These are phyloP conservation scores for Colletotrichum orbiculare DNA, from an alignment of 2,329 filamentous ascomycete species.

Conservation along the genomic window DNA sequence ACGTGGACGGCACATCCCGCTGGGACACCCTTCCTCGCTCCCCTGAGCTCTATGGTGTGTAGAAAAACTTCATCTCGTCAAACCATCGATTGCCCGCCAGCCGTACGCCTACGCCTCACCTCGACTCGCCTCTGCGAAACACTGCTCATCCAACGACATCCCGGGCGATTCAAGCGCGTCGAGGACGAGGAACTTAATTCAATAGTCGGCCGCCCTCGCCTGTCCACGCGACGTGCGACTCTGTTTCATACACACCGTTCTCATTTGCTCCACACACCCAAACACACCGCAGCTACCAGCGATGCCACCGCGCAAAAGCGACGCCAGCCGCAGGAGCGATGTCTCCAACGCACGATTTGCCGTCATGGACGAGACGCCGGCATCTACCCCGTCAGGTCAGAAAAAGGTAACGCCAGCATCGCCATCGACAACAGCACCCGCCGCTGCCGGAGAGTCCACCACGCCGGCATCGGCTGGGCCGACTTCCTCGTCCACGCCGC, in stretches of 20 bases:
- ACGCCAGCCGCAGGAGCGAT: constrained; percentile 57
- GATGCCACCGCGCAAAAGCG: constrained; percentile 69
- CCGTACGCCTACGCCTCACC: constrained; percentile 1
- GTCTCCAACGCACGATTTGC: constrained; percentile 58
- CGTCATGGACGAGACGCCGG: constrained; percentile 53
- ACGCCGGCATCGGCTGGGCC: constrained; percentile 24
- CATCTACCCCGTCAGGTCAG: constrained; percentile 31
- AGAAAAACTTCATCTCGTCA: constrained; percentile 29
- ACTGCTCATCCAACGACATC: too few species aligned
- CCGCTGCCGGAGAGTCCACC: constrained; percentile 17
- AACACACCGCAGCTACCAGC: not conserved
- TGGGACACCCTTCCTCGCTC: constrained; percentile 2
- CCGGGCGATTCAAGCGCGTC: too few species aligned
- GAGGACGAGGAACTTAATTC: too few species aligned
- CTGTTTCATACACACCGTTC: constrained; percentile 2
- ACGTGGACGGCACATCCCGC: constrained; percentile 18
- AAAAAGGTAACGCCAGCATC: constrained; percentile 26
- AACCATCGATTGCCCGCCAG: not conserved
- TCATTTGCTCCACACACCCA: constrained; percentile 1
- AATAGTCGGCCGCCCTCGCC: too few species aligned
- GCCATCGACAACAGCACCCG: constrained; percentile 15
- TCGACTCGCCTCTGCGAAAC: not conserved
- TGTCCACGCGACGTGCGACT: not conserved
- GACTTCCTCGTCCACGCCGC: constrained; percentile 19
- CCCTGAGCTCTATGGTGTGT: constrained; percentile 1